Evolutionary conservation across 208 protist genomes (phyloP).

Genomic region (Naegleria fowleri): DNA sequence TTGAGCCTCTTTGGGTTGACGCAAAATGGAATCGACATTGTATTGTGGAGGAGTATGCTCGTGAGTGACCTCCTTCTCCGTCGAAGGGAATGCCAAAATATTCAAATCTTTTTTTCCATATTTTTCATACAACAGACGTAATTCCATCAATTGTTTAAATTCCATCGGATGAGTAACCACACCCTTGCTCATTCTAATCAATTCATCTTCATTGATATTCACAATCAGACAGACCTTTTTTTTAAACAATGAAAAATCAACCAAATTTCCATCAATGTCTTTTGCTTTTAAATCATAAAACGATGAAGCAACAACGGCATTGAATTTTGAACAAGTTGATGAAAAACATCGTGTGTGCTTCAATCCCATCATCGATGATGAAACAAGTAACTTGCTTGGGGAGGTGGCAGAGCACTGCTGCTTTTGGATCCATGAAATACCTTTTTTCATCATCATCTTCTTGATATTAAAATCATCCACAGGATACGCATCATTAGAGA

Average conservation of each 20-base stretch:
- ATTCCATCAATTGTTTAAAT: neutral
- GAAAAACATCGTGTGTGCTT: no score
- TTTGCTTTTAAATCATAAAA: neutral
- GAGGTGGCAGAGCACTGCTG: no score
- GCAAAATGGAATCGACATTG: neutral
- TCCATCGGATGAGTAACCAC: neutral
- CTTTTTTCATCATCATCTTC: no score
- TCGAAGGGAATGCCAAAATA: neutral
- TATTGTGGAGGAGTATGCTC: neutral
- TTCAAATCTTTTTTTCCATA: neutral
- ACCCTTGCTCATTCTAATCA: neutral
- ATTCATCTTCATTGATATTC: neutral
- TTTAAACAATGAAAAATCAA: neutral
- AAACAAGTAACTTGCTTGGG: no score
- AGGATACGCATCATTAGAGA: no score
- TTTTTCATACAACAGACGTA: neutral
- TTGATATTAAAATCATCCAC: no score
- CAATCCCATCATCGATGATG: no score
- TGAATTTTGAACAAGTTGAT: no score
- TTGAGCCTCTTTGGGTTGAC: neutral
- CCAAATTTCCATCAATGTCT: neutral
- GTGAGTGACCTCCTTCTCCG: neutral
- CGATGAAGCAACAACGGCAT: neutral
- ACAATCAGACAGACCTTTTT: neutral
- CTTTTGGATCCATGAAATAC: no score